Evolutionary conservation across 208 protist genomes (phyloP).

Genomic region (Porcisia deanei): DNA sequence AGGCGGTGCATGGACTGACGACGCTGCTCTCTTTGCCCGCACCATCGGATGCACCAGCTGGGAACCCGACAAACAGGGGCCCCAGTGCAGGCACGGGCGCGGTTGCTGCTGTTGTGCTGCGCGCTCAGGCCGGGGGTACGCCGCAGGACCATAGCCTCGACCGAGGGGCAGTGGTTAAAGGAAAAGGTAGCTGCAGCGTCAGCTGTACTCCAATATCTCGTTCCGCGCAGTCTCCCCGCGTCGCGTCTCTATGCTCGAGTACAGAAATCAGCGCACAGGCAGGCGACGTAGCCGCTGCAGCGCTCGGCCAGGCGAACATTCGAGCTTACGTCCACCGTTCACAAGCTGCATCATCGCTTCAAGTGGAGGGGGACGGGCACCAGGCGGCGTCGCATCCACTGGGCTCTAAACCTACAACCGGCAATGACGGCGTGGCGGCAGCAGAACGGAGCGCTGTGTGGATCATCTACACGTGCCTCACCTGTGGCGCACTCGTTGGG

Average conservation of each 20-base stretch:
- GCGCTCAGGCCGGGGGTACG: not conserved
- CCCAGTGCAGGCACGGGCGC: conserved; percentile 21
- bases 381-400: not conserved
- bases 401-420: not conserved
- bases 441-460: conserved; percentile 18
- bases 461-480: conserved; percentile 55
- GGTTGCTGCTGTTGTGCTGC: conserved; percentile 17
- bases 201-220: not conserved
- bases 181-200: not conserved
- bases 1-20: conserved; percentile 19
- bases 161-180: not conserved
- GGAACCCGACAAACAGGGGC: too few species aligned
- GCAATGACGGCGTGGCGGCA: not conserved
- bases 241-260: not conserved
- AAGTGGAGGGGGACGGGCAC: not conserved
- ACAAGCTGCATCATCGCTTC: not conserved
- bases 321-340: conserved; percentile 15
- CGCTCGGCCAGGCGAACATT: conserved; percentile 3
- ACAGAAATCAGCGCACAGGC: not conserved
- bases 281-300: not conserved
- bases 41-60: not conserved
- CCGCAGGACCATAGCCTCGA: not conserved
- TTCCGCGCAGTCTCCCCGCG: not conserved
- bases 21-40: conserved; percentile 11
- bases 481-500: conserved; percentile 57